Base-by-base conservation (phyloP, 306 rosid genomes). In the Echinosophora koreensis region DNA sequence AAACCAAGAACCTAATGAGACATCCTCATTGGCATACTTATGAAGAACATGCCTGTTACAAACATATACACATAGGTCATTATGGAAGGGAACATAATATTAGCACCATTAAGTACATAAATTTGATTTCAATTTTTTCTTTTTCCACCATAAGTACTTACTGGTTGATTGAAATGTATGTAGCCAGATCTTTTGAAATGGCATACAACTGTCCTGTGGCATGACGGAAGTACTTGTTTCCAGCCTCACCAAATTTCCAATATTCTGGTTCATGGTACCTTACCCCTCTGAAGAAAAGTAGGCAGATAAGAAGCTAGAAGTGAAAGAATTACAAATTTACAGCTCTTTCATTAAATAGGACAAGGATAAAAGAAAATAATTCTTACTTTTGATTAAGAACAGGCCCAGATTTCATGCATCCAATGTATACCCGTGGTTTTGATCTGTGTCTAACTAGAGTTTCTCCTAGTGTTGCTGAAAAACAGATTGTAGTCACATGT, bases 361-460 rank as follows among this genome's bases (percentile, higher is more conserved):
- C 5, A 58, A 34, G 35, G 38, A 44, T 9, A 47, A 18, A 38
- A 59, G 66, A 71, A 70, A 66, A 70, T 30, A 14, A 11, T 38
- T 46, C 93, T 87, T 64, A 93, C 99, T 93, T 92, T 76, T 91
- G 99, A 27, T 92, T 77, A 75, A 96, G 90, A 52, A 96, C 98
- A 28, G 98, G 99, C 51, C 99, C 99, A 11, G 99, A 96, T 91
- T 96, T 96, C 99, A 96, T 96, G 90, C 99, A 96, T 75, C 99
- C 98, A 18, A 96, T 88, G 87, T 96, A 96, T 11, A 91, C 84
- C 30, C 91, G 89, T 5, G 86, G 91, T 80, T 89, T 92, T 22
- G 87, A 72, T 75, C 96, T 87, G 72, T 96, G 98, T 87, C 99
- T 87, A 64, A 89, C 87, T 55, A 96, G 83, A 38, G 99, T 96